Conservation (phyloP, 352 stramenopile genomes). For the Globisporangium uncinulatum region DNA sequence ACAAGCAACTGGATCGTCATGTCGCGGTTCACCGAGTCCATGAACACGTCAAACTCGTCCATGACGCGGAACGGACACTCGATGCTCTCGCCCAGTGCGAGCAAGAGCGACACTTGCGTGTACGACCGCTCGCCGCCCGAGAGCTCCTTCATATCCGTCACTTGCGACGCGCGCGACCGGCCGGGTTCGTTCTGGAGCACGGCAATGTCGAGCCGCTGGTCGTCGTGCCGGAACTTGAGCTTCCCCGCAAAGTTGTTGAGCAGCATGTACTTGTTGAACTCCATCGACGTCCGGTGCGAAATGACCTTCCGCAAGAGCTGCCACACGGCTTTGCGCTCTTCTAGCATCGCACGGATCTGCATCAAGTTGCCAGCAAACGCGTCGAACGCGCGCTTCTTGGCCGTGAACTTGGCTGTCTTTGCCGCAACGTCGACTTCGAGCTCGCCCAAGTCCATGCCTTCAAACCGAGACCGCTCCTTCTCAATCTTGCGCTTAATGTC, state of each 20-base stretch:
- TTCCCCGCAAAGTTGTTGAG: constrained; percentile 84
- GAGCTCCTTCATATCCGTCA: constrained; percentile 96
- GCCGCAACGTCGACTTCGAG: constrained; percentile 69
- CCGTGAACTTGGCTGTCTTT: constrained; percentile 63
- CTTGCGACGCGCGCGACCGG: constrained; percentile 70
- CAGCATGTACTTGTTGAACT: constrained; percentile 84
- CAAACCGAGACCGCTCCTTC: constrained; percentile 63
- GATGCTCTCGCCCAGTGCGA: constrained; percentile 91
- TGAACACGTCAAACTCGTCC: constrained; percentile 99
- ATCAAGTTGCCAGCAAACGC: constrained; percentile 58
- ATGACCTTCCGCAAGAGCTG: constrained; percentile 77
- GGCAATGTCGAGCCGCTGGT: constrained; percentile 70
- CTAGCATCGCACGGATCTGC: constrained; percentile 65
- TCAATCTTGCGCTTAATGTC: constrained; percentile 78
- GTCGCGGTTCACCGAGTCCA: constrained; percentile 96
- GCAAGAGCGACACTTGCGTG: constrained; percentile 94
- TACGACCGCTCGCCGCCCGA: constrained; percentile 96
- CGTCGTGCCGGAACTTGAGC: constrained; percentile 74
- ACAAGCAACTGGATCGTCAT: constrained; percentile 95
- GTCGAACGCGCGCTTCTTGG: constrained; percentile 59
- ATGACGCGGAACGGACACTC: constrained; percentile 95
- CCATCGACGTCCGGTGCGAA: constrained; percentile 62
- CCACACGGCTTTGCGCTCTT: constrained; percentile 70
- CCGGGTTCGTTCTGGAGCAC: constrained; percentile 78
- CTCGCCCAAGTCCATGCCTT: constrained; percentile 79